Evolutionary conservation across 768 basidiomycete species (phyloP), one percentile per base, ranked within the genome.

Genomic region (Sporobolomyces roseus): DNA sequence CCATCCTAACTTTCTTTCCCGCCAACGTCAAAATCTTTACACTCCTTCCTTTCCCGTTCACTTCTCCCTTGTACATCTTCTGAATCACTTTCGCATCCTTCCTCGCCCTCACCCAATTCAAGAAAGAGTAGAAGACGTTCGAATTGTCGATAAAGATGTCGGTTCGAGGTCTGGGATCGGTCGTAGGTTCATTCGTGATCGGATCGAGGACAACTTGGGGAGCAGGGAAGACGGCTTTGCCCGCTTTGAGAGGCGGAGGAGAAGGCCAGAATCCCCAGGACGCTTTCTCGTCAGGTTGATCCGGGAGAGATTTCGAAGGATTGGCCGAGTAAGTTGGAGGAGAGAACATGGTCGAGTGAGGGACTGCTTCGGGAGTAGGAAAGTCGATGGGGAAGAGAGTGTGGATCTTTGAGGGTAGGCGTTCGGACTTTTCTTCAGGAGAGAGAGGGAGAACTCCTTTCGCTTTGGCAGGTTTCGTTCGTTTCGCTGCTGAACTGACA

Each of bases 351-450:
- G 52, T 17, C 43, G 45, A 43, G 51, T 16, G 32, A 16, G 62
- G 17, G 19, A 63, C 65, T 1, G 43, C 7, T 2, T 49, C 56
- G 38, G 17, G 16, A 13, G 87, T 84, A 4, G 83, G 82, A 16
- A 88, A 80, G 0, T 86, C 84, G 0, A 83, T 83, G 2, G 80
- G 81, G 36, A 86, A 79, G 19, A 83, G 83, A 25, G 86, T 85
- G 0, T 84, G 80, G 10, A 83, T 82, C 64, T 72, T 65, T 9
- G 82, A 80, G 0, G 85, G 85, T 19, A 72, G 49, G 3, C 60
- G 58, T 21, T 41, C 27, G 10, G 14, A 1, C 29, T 63, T 65
- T 43, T 72, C 71, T 5, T 68, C 66, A 19, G 2, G 10, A 7
- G 63, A 41, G 48, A 73, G 61, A 1, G 71, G 71, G 3, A 71